Evolutionary conservation across 164 flowering plant genomes (phyloP), one percentile per base, ranked within the genome.

Genomic region (Nymphaea thermarum): DNA sequence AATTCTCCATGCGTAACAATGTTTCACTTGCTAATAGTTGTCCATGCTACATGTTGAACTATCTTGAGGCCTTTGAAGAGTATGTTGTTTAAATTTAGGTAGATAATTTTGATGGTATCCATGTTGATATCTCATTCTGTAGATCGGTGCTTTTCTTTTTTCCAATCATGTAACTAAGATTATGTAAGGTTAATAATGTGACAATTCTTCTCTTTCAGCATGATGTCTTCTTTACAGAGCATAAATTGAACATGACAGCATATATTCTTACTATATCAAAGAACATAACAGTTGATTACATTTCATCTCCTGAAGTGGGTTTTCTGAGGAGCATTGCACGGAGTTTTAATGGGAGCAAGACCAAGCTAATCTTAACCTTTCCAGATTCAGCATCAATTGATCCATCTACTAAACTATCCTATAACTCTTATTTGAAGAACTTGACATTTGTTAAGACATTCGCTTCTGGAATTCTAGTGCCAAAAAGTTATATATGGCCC

Each of bases 401-500:
- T 68, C 90, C 88, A 65, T 65, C 93, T 59, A 88, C 92, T 63
- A 91, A 90, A 74, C 88, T 83, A 74, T 85, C 91, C 25, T 94
- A 90, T 67, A 81, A 76, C 43, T 82, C 97, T 67, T 86, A 90
- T 41, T 65, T 83, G 74, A 76, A 76, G 17, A 94, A 94, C 77
- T 90, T 94, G 17, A 81, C 96, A 15, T 82, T 80, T 66, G 73
- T 94, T 75, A 90, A 83, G 82, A 83, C 88, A 10, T 90, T 90
- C 82, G 94, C 96, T 44, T 82, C 91, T 51, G 98, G 98, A 75
- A 85, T 92, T 67, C 80, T 94, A 68, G 85, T 94, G 65, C 96
- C 96, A 3, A 94, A 90, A 78, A 6, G 36, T 75, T 90, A 87
- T 73, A 88, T 94, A 80, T 88, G 92, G 96, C 98, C 96, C 16